These are phyloP conservation scores for Hydnomerulius pinastri DNA, from an alignment of 768 basidiomycete genomes.

Conservation along the genomic window DNA sequence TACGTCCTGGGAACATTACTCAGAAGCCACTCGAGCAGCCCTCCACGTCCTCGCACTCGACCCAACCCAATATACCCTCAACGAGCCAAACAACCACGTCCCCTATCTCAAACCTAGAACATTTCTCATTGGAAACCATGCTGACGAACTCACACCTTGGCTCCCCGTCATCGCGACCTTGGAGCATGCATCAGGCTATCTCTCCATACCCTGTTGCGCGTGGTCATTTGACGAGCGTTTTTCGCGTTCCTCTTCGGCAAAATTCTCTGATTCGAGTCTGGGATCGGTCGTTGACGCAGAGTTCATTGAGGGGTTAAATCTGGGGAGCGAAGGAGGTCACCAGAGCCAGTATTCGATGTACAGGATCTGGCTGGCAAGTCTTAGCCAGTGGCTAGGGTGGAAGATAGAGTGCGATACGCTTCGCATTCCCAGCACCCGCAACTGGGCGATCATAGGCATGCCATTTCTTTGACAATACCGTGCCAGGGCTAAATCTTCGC, in stretches of 20 bases:
- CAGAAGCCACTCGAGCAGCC: conserved; percentile 55
- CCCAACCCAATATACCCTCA: conserved; percentile 38
- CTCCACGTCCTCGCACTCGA: conserved; percentile 75
- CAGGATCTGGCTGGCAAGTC: conserved; percentile 80
- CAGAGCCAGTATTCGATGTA: conserved; percentile 79
- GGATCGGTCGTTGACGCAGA: conserved; percentile 25
- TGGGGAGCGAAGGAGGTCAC: conserved; percentile 62
- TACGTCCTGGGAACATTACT: conserved; percentile 82
- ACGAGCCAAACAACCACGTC: neutral
- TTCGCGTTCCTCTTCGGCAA: conserved; percentile 45
- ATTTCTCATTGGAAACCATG: conserved; percentile 94
- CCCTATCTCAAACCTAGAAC: conserved; percentile 43
- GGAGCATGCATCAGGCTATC: conserved; percentile 60
- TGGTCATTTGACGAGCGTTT: conserved; percentile 75
- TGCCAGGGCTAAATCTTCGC: neutral
- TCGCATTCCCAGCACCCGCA: conserved; percentile 90
- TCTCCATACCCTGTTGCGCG: conserved; percentile 91
- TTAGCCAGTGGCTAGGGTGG: conserved; percentile 81
- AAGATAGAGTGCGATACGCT: conserved; percentile 81
- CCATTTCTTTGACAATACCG: neutral
- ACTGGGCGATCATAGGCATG: conserved; percentile 89
- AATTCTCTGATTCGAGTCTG: conserved; percentile 22
- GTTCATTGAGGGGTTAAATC: conserved; percentile 48
- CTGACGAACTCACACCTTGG: conserved; percentile 97
- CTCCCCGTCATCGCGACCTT: conserved; percentile 77